These are phyloP conservation scores for Skeletonema tropicum DNA, from an alignment of 108 stramenopile species.

Conservation along the genomic window DNA sequence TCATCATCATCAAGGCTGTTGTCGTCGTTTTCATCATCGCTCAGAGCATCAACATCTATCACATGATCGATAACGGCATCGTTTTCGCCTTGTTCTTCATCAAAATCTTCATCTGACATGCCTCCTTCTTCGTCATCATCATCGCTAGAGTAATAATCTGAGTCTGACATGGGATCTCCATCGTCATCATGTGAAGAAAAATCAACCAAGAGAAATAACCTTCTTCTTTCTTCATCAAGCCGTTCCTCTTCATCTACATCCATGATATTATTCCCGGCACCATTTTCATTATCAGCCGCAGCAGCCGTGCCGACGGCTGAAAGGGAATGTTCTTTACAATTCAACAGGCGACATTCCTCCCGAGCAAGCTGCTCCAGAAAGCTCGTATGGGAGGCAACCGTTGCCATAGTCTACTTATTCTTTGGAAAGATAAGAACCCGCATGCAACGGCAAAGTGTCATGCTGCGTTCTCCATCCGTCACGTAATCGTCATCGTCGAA, in stretches of 20 bases:
- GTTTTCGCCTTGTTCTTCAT: conserved; percentile 8
- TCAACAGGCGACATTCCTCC: conserved; percentile 20
- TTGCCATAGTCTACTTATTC: conserved; percentile 5
- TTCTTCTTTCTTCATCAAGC: conserved; percentile 53
- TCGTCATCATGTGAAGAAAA: conserved; percentile 26
- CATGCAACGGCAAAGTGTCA: no score
- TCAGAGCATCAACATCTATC: conserved; percentile 7
- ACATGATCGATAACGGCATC: conserved; percentile 8
- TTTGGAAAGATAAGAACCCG: background rate
- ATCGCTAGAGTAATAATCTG: conserved; percentile 13
- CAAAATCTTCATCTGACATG: conserved; percentile 7
- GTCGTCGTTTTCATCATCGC: conserved; percentile 10
- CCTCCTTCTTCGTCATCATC: conserved; percentile 12
- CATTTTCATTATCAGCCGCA: background rate
- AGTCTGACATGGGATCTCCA: conserved; percentile 2
- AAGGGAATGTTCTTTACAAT: conserved; percentile 11
- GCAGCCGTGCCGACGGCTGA: background rate
- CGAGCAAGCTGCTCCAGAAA: conserved; percentile 31
- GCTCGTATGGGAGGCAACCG: conserved; percentile 11
- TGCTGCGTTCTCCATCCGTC: background rate
- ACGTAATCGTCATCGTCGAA: no score
- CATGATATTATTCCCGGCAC: conserved; percentile 50
- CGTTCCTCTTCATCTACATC: conserved; percentile 65
- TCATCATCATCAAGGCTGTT: conserved; percentile 3
- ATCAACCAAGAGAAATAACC: conserved; percentile 24